phyloP scores from a whole-genome alignment of 805 yeast species.

The Saccharomycopsis sp. region DNA sequence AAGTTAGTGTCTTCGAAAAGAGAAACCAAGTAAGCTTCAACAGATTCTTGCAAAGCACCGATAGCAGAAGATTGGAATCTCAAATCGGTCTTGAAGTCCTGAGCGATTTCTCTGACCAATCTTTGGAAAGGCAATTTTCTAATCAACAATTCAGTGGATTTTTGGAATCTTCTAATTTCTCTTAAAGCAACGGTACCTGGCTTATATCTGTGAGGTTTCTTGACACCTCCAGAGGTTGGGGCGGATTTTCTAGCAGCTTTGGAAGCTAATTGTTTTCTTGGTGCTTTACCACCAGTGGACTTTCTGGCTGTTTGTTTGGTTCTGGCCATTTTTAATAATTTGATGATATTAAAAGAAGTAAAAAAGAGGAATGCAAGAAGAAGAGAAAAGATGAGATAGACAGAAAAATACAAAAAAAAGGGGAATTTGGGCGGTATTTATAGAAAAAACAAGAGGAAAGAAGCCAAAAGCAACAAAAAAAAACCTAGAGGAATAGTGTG shows the following conservation, averaged over 20 bases:
- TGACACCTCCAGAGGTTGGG: constrained; percentile 79
- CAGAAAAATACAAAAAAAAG: neutral
- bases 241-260: constrained; percentile 88
- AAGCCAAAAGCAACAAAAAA: neutral
- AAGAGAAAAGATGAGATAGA: neutral
- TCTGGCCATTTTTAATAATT: constrained; percentile 55
- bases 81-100: constrained; percentile 78
- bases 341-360: neutral
- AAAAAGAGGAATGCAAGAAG: neutral
- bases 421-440: neutral
- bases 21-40: constrained; percentile 81
- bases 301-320: constrained; percentile 85
- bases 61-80: constrained; percentile 86
- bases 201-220: constrained; percentile 90
- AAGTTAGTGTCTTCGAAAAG: constrained; percentile 83
- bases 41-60: constrained; percentile 87
- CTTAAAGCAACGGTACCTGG: constrained; percentile 91
- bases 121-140: constrained; percentile 89
- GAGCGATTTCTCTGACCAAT: constrained; percentile 82
- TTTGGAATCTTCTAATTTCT: constrained; percentile 88
- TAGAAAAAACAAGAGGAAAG: neutral
- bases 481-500: neutral
- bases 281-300: constrained; percentile 89
- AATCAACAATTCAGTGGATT: constrained; percentile 77
- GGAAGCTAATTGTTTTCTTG: constrained; percentile 86